Evolutionary conservation across 805 yeast species (phyloP).

Genomic region (Metschnikowia rubicola): DNA sequence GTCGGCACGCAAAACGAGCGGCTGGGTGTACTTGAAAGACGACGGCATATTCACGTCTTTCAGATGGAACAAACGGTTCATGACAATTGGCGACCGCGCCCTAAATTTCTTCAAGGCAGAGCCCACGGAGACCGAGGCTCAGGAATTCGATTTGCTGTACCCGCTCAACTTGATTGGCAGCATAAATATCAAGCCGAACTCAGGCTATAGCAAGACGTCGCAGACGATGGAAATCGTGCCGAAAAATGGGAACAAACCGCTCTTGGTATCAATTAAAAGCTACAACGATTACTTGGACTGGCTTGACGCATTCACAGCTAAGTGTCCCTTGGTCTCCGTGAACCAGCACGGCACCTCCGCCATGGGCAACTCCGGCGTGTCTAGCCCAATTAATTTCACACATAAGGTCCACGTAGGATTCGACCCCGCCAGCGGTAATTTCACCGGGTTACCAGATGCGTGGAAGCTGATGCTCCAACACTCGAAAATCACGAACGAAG

Average conservation of each 20-base stretch:
- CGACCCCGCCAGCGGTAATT: slow-evolving; percentile 68
- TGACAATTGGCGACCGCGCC: slow-evolving; percentile 72
- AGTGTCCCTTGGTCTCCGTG: slow-evolving; percentile 59
- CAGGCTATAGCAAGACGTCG: slow-evolving; percentile 34
- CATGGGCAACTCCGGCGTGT: slow-evolving; percentile 51
- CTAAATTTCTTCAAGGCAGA: slow-evolving; percentile 75
- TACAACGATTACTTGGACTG: slow-evolving; percentile 81
- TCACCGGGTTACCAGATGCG: slow-evolving; percentile 55
- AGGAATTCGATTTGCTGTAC: slow-evolving; percentile 43
- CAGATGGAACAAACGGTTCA: slow-evolving; percentile 86
- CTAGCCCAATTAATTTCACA: slow-evolving; percentile 90
- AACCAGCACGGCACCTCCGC: slow-evolving; percentile 22
- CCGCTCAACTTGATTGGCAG: slow-evolving; percentile 37
- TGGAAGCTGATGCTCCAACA: slow-evolving; percentile 56
- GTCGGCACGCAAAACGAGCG: slow-evolving; percentile 40
- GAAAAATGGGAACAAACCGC: slow-evolving; percentile 51
- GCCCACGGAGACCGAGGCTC: slow-evolving; percentile 32
- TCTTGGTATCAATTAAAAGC: slow-evolving; percentile 70
- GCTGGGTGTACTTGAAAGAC: slow-evolving; percentile 91
- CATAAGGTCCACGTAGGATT: slow-evolving; percentile 90
- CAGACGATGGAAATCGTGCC: slow-evolving; percentile 78
- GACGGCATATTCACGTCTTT: slow-evolving; percentile 81
- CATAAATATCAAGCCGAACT: slow-evolving; percentile 58
- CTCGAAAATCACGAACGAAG: slow-evolving; percentile 59
- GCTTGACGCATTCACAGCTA: slow-evolving; percentile 83